These are phyloP conservation scores for Tolypocladium nubicola DNA, from an alignment of 2,329 filamentous ascomycete genomes.

Conservation along the genomic window DNA sequence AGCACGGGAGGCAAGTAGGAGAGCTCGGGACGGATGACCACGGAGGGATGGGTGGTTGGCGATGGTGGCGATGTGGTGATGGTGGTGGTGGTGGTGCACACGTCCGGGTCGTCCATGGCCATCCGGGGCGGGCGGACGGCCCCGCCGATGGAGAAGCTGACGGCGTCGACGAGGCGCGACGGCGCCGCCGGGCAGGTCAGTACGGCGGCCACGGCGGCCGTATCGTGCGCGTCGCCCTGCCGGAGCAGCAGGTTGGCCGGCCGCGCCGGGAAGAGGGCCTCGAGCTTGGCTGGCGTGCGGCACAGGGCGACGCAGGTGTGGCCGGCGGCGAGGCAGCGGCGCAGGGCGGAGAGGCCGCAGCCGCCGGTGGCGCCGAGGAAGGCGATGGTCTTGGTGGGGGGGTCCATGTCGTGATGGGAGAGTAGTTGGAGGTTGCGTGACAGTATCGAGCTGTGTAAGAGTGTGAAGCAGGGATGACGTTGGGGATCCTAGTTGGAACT, in stretches of 20 bases:
- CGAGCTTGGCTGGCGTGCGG: constrained; percentile 29
- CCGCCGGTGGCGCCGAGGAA: constrained; percentile 34
- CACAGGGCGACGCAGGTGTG: constrained; percentile 28
- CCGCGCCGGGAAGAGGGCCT: constrained; percentile 15
- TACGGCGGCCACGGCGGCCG: constrained; percentile 18
- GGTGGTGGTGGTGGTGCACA: too few species aligned
- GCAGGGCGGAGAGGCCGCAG: constrained; percentile 26
- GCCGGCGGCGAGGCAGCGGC: constrained; percentile 22
- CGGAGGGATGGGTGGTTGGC: too few species aligned
- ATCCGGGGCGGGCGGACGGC: constrained; percentile 12
- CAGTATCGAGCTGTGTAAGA: background rate
- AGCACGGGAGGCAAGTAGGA: too few species aligned
- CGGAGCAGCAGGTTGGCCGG: constrained; percentile 24
- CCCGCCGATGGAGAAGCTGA: constrained; percentile 29
- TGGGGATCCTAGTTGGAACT: background rate
- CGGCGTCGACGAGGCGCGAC: constrained; percentile 21
- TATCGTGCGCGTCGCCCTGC: constrained; percentile 26
- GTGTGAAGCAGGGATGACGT: background rate
- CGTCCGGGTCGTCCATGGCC: constrained; percentile 23
- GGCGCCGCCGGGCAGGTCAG: constrained; percentile 17
- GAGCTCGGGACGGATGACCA: too few species aligned
- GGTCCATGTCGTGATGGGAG: background rate
- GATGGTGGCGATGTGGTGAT: too few species aligned
- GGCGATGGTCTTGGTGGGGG: constrained; percentile 12
- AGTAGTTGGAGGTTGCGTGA: background rate